Evolutionary conservation across 768 basidiomycete species (phyloP).

Genomic region (Auricularia sp.): DNA sequence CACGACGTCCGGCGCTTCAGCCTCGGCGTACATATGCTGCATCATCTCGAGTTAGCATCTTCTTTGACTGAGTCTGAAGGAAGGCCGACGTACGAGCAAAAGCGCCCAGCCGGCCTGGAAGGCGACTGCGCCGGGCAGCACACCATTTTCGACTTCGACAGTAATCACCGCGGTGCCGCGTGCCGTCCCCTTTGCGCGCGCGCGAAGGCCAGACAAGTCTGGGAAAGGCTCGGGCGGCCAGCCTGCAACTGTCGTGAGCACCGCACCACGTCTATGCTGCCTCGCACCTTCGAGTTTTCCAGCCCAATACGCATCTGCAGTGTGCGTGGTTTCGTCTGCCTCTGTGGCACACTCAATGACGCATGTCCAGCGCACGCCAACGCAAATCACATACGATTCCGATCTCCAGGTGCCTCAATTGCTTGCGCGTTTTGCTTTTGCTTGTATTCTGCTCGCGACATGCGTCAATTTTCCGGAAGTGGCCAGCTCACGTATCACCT

Average conservation of each 20-base stretch:
- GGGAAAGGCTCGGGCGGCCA: neutral
- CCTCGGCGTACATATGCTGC: neutral
- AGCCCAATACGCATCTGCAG: neutral
- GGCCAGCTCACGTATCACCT: no score
- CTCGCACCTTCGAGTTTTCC: neutral
- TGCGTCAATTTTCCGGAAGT: no score
- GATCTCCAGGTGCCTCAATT: no score
- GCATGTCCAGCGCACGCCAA: no score
- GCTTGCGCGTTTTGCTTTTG: no score
- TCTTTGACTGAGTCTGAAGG: neutral
- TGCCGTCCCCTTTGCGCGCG: neutral
- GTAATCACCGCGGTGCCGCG: neutral
- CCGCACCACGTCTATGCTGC: neutral
- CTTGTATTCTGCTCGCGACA: no score
- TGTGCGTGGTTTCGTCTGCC: no score
- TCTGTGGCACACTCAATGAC: no score
- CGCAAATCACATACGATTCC: no score
- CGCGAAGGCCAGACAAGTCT: neutral
- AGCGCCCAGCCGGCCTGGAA: neutral
- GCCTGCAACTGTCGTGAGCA: neutral
- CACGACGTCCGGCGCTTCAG: neutral
- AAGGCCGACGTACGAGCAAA: neutral
- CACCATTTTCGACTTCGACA: neutral
- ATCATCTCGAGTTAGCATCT: neutral
- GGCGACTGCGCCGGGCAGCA: neutral